Evolutionary conservation across 2,329 filamentous ascomycete species (phyloP), one percentile per base, ranked within the genome.

Genomic region (Exophiala mesophila): DNA sequence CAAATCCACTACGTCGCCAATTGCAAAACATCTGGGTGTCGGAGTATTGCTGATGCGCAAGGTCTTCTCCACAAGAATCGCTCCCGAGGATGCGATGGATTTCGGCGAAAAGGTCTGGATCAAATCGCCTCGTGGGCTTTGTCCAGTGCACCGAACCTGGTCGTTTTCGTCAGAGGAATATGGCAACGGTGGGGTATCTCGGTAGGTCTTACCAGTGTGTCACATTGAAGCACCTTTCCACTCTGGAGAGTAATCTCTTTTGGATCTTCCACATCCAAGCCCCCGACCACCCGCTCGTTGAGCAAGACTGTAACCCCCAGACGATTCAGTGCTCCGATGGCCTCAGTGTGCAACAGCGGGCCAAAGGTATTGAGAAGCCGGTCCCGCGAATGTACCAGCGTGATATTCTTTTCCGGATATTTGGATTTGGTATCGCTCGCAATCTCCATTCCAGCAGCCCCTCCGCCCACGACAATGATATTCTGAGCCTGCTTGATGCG

Each of bases 1-100:
- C 4, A 59, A 60, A 18, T 76, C 73, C 3, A 77, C 72, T 3
- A 85, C 76, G 49, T 84, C 80, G 13, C 81, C 81, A n/a, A 77
- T 72, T 1, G 74, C 75, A 52, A 79, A 84, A 2, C 83, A 66
- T 46, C 78, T 71, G 2, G 69, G 65, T 18, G 40, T 37, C 0
- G 49, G 44, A 2, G 66, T 59, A 50, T 76, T 72, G 5, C 60
- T 55, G 10, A 84, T 63, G 47, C 83, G 79, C 21, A 84, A 64
- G 0, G 73, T 79, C 0, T 71, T 65, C 36, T 71, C 69, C 17
- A 83, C 74, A 1, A 64, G 63, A 51, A 82, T 71, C 44, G 73
- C 69, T 2, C 72, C 73, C 0, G 68, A 69, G 3, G 59, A 50
- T 0, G 71, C 67, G 41, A 79, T 66, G 3, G 67, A 62, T 0